phyloP scores from a whole-genome alignment of 75 land plant species.

The Azolla pinnata region DNA sequence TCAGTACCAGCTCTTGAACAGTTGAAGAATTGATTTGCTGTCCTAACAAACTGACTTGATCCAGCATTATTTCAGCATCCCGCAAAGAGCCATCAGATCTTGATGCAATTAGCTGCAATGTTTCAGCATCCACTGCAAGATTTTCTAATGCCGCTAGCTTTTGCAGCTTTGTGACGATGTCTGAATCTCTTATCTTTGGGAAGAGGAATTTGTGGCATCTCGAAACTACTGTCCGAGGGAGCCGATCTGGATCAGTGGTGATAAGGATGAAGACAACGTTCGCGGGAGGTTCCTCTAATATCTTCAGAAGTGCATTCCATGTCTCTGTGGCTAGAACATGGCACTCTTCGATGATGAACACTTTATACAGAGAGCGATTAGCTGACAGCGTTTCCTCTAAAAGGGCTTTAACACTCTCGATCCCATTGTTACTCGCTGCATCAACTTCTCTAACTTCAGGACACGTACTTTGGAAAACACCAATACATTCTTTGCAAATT shows the following conservation, averaged over 20 bases:
- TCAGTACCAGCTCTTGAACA: constrained; percentile 88
- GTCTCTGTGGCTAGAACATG: constrained; percentile 53
- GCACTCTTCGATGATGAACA: constrained; percentile 80
- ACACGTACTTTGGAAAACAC: constrained; percentile 34
- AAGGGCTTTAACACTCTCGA: constrained; percentile 43
- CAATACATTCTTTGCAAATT: constrained; percentile 54
- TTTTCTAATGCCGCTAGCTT: constrained; percentile 54
- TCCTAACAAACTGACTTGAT: constrained; percentile 85
- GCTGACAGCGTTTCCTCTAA: constrained; percentile 26
- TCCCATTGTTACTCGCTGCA: constrained; percentile 31
- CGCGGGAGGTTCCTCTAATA: constrained; percentile 70
- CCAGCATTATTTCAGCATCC: constrained; percentile 92
- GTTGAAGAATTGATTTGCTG: constrained; percentile 56
- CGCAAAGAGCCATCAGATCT: constrained; percentile 83
- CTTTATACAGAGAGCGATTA: constrained; percentile 47
- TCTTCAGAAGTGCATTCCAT: constrained; percentile 73
- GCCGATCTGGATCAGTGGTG: constrained; percentile 52
- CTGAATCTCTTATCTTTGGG: constrained; percentile 78
- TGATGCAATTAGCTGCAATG: constrained; percentile 77
- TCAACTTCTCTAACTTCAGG: constrained; percentile 55
- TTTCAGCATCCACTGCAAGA: constrained; percentile 67
- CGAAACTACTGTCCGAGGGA: constrained; percentile 72
- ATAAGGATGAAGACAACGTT: constrained; percentile 73
- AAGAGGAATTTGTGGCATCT: constrained; percentile 90
- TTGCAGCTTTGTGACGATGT: constrained; percentile 60